Base-by-base conservation (phyloP, 441 rosid species). In the Cnidoscolus chayamansa region DNA sequence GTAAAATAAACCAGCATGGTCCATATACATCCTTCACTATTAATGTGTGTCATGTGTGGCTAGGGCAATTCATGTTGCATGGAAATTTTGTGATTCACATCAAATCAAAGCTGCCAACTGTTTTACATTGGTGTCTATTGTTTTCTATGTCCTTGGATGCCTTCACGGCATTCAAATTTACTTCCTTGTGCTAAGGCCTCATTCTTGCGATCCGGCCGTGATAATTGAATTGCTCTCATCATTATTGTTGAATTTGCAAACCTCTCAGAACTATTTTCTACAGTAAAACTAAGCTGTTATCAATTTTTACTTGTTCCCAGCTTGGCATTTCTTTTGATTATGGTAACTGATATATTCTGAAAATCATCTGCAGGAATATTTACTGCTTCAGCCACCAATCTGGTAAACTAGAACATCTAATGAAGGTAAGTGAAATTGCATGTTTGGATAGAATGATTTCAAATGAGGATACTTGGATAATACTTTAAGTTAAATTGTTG, bases 331-430 rank as follows among this genome's bases (percentile, higher is more conserved):
- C 53, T 74, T 74, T 17, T 25, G 3, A 19, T 66, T 8, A 17
- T 53, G 13, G 73, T 59, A 5, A 40, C 68, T 30, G 50, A 48
- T 51, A 10, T 54, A 0, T 58, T 74, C 62, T 74, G 47, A 76
- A 74, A 77, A 45, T 74, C 64, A 7, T 78, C 43, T 80, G 74
- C 89, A 93, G 97, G 88, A 86, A 87, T 78, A 65, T 93, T 80
- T 93, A 96, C 85, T 93, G 98, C 87, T 96, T 96, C 91, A 93
- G 97, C 85, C 71, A 90, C 81, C 98, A 91, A 67, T 85, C 98
- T 43, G 94, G 96, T 83, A 87, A 88, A 83, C 86, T 96, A 43
- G 99, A 96, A 86, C 99, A 96, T 86, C 89, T 93, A 71, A 91
- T 96, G 97, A 90, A 84, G 90, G 99, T 96, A 79, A 84, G 81